Percentiles rank a stretch among this genome's conserved stretches.
phyloP scores from a whole-genome alignment of 495 filamentous ascomycete species.

The Penicillium angulare region DNA sequence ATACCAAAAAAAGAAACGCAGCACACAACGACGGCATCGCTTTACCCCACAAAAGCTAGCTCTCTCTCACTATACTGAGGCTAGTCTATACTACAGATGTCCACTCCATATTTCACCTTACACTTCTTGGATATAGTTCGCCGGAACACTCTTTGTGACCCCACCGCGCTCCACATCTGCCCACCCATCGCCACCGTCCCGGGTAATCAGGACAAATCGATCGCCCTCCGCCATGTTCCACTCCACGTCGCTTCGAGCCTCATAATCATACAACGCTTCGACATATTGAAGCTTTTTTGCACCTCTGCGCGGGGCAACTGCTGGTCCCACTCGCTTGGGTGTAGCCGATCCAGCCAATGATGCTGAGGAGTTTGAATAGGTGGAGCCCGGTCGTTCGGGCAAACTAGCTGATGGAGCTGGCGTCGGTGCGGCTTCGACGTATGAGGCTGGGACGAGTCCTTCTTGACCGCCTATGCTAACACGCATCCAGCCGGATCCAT shows the following conservation, averaged over 20 bases:
- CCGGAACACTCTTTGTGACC: conserved; percentile 87
- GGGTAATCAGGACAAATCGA: conserved; percentile 80
- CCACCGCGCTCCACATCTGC: conserved; percentile 92
- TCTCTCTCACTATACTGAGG: conserved; percentile 3
- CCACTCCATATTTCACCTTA: conserved; percentile 15
- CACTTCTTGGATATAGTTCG: conserved; percentile 85
- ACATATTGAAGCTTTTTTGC: conserved; percentile 96
- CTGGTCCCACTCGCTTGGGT: conserved; percentile 85
- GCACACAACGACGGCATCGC: too few species aligned
- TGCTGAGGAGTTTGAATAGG: conserved; percentile 78
- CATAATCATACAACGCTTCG: conserved; percentile 89
- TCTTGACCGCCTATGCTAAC: conserved; percentile 65
- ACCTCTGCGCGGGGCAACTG: conserved; percentile 85
- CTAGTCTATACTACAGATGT: conserved; percentile 7
- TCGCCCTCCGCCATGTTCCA: conserved; percentile 90
- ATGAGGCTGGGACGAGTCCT: conserved; percentile 84
- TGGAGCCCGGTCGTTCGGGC: conserved; percentile 58
- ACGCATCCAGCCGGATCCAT: conserved; percentile 88
- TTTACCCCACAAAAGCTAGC: not conserved
- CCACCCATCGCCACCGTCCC: conserved; percentile 91
- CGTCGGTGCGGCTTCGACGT: conserved; percentile 60
- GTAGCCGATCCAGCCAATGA: conserved; percentile 59
- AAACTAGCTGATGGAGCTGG: conserved; percentile 35
- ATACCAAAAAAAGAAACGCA: not conserved
- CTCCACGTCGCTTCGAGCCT: conserved; percentile 80